A percentile compares a stretch with the other conserved stretches of the same genome.
These are phyloP conservation scores for Aspergillus phoenicis DNA, from an alignment of 2,329 filamentous ascomycete genomes.

Conservation along the genomic window DNA sequence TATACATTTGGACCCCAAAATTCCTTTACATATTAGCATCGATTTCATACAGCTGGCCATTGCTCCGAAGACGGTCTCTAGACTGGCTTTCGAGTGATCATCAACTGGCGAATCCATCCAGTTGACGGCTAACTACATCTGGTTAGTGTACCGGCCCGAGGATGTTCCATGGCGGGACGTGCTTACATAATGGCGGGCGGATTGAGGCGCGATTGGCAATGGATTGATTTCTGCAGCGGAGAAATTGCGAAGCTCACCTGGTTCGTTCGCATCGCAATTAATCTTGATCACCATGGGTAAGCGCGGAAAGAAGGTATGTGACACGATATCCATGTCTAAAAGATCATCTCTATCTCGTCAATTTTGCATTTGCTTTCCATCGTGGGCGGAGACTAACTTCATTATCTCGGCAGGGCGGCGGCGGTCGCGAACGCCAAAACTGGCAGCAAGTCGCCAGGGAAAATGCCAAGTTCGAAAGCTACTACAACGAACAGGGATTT, in stretches of 20 bases:
- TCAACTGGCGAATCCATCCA: not conserved
- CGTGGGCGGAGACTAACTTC: not conserved
- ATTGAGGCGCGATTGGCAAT: slow-evolving; percentile 4
- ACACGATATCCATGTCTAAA: not conserved
- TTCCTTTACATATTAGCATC: too few relatives aligned
- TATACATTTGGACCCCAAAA: too few relatives aligned
- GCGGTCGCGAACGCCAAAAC: slow-evolving; percentile 43
- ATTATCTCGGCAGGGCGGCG: slow-evolving; percentile 49
- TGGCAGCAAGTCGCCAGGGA: slow-evolving; percentile 70
- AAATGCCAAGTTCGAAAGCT: slow-evolving; percentile 83
- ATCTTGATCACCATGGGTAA: slow-evolving; percentile 9
- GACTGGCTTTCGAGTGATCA: not conserved
- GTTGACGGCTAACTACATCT: not conserved
- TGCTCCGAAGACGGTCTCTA: too few relatives aligned
- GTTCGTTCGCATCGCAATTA: not conserved
- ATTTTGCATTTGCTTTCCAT: not conserved
- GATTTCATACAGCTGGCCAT: too few relatives aligned
- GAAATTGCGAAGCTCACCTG: slow-evolving; percentile 7
- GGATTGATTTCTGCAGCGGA: slow-evolving; percentile 10
- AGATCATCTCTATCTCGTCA: not conserved
- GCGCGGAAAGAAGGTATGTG: slow-evolving; percentile 9
- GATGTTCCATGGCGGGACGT: not conserved
- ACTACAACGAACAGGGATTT: slow-evolving; percentile 78
- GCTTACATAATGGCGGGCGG: not conserved
- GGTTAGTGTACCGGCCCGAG: not conserved